A percentile compares a stretch with the other conserved stretches of the same genome.
phyloP scores from a whole-genome alignment of 441 rosid genomes.

The Sinapis alba region DNA sequence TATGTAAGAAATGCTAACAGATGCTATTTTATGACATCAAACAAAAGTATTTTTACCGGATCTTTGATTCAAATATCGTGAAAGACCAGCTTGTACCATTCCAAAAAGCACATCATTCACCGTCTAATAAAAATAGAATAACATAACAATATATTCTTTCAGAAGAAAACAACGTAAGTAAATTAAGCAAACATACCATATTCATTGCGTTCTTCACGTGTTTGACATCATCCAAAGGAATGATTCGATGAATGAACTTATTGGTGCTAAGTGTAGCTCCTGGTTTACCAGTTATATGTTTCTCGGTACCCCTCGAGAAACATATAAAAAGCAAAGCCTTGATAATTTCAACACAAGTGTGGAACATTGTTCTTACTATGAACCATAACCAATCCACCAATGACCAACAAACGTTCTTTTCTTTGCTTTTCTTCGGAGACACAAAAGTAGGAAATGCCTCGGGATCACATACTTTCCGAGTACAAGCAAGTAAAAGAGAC shows the following conservation, averaged over 20 bases:
- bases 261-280: background rate
- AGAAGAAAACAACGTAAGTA: background rate
- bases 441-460: background rate
- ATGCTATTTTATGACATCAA: background rate
- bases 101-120: slow-evolving; percentile 74
- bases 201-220: background rate
- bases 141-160: background rate
- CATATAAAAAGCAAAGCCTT: background rate
- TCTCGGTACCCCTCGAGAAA: background rate
- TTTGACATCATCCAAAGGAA: background rate
- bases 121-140: slow-evolving; percentile 43
- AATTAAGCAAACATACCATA: background rate
- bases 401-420: background rate
- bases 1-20: background rate
- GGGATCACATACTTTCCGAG: background rate
- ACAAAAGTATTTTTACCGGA: slow-evolving; percentile 35
- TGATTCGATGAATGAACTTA: background rate
- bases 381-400: background rate
- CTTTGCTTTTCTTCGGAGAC: background rate
- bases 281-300: background rate
- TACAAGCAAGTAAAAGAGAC: background rate
- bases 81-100: slow-evolving; percentile 65
- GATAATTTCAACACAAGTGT: background rate
- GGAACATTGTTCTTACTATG: background rate
- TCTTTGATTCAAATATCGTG: slow-evolving; percentile 50